Evolutionary conservation across 768 basidiomycete genomes (phyloP).

Genomic region (Gautieria morchelliformis): DNA sequence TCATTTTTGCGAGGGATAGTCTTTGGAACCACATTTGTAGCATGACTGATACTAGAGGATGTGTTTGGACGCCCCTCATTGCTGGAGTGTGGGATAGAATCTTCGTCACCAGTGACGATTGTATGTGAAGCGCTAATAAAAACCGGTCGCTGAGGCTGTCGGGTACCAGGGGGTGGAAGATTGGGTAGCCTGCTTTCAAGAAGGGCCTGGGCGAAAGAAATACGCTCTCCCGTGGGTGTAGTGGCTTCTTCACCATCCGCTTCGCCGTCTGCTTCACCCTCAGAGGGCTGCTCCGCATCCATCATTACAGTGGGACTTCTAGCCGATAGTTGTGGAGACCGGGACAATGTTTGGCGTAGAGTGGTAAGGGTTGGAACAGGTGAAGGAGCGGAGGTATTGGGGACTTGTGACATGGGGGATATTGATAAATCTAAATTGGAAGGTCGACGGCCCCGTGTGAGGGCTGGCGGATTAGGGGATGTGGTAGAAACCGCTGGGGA

Average conservation of each 20-base stretch:
- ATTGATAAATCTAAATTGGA: conserved; percentile 57
- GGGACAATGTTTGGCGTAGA: conserved; percentile 51
- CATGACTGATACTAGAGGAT: conserved; percentile 18
- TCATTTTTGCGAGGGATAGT: conserved; percentile 20
- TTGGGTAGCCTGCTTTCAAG: conserved; percentile 72
- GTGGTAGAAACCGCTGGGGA: not conserved
- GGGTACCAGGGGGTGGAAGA: conserved; percentile 59
- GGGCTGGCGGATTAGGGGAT: not conserved
- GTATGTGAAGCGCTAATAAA: conserved; percentile 41
- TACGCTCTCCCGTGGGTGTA: conserved; percentile 40
- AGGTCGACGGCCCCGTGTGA: conserved; percentile 33
- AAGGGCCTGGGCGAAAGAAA: conserved; percentile 65
- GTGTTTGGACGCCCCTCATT: conserved; percentile 29
- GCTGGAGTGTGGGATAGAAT: conserved; percentile 13
- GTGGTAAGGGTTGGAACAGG: conserved; percentile 55
- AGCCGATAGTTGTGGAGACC: conserved; percentile 30
- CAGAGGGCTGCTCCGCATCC: conserved; percentile 11
- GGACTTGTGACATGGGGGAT: conserved; percentile 25
- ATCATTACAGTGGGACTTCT: conserved; percentile 13
- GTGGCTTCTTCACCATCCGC: conserved; percentile 49
- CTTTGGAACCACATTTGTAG: not conserved
- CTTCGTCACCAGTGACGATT: conserved; percentile 31
- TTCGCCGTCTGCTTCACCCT: conserved; percentile 32
- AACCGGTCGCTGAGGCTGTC: conserved; percentile 59
- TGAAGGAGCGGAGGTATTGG: conserved; percentile 36